Evolutionary conservation across 106 monocot species (phyloP), one percentile per base, ranked within the genome.

Genomic region (Ottelia alismoides): DNA sequence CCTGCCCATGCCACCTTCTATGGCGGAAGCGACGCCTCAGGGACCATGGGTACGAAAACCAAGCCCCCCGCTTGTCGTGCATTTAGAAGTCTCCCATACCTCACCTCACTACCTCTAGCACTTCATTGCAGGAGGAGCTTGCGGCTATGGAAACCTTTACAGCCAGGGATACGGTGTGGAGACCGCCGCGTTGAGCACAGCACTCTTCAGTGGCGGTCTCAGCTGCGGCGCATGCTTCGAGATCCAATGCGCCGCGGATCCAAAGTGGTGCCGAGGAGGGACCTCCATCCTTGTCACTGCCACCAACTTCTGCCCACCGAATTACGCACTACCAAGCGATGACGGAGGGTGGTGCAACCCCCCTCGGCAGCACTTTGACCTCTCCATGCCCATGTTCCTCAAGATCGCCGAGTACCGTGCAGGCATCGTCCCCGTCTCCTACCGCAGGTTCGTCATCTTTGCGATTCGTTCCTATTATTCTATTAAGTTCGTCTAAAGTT

Each of bases 261-360:
- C 10, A 6, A 12, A 47, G 25, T 66, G 66, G 66, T 66, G 66
- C 20, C 47, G 56, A 10, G 47, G 47, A 24, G 66, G 66, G 25
- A n/a, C n/a, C n/a, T 56, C 56, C 30, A 66, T 66, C 19, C 27
- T n/a, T 16, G 31, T 66, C 55, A 66, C 66, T 6, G 66, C 66
- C 1, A 57, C 66, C 22, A 66, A 66, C 30, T 66, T 66, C 66
- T 66, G 66, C 11, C 66, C 66, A 12, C 65, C 65, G 16, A 65
- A 55, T 19, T 30, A 44, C 21, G 44, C 27, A 10, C 65, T 65
- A 30, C 56, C 66, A 28, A 66, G 57, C 48, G 31, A 66, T 31
- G 56, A 14, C 1, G 66, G 66, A 22, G 66, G 66, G 10, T 66
- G 66, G 66, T 66, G 66, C 47, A 66, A 66, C 48, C 66, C 66